Conservation (phyloP, 2,329 filamentous ascomycete species). For the Paecilomyces fulvus region DNA sequence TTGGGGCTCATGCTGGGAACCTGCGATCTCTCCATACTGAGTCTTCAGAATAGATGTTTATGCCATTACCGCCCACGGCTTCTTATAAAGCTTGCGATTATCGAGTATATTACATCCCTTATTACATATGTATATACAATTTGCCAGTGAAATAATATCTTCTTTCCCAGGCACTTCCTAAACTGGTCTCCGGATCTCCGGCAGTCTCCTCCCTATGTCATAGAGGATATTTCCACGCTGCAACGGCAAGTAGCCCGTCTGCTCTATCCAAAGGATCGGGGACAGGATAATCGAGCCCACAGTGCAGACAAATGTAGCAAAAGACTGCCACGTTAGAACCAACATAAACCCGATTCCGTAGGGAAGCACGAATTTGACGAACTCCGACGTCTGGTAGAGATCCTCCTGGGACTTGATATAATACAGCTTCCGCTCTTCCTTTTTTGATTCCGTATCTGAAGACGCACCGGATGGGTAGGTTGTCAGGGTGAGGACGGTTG, state of each 20-base stretch:
- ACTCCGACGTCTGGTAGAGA: conserved; percentile 69
- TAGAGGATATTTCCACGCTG: neutral
- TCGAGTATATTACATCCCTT: neutral
- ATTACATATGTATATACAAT: neutral
- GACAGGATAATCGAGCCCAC: conserved; percentile 45
- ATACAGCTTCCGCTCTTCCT: conserved; percentile 37
- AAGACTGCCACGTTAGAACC: conserved; percentile 55
- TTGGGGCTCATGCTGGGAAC: too few species aligned
- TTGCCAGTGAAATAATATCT: neutral
- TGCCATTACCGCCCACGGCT: too few species aligned
- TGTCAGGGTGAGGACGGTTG: conserved; percentile 57
- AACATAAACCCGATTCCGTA: conserved; percentile 48
- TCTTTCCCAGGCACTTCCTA: neutral
- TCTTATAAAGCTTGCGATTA: neutral
- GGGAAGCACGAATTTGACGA: conserved; percentile 62
- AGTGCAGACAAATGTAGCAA: conserved; percentile 57
- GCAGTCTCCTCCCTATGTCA: neutral
- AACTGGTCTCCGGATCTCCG: neutral
- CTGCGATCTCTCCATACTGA: too few species aligned
- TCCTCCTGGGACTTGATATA: conserved; percentile 72
- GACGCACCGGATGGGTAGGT: conserved; percentile 33
- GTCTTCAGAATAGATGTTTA: too few species aligned
- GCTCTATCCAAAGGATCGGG: conserved; percentile 45
- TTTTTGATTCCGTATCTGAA: neutral
- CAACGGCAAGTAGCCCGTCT: conserved; percentile 15